phyloP scores from a whole-genome alignment of 192 early-diverging fungal genomes.

The Gonapodya prolifera region DNA sequence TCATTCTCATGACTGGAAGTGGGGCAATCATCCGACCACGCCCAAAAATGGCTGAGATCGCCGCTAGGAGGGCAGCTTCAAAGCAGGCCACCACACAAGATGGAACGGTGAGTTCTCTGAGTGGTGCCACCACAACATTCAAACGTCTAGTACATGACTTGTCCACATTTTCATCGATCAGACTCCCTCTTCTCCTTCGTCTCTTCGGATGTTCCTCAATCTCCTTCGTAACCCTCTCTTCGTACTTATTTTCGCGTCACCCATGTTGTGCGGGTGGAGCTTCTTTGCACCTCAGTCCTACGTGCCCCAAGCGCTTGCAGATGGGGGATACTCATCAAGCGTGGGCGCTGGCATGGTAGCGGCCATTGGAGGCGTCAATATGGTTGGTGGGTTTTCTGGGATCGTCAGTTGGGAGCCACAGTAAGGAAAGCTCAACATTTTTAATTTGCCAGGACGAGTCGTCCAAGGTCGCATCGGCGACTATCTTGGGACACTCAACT shows the following conservation, averaged over 20 bases:
- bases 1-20: neutral
- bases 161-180: too few species aligned
- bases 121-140: too few species aligned
- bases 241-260: neutral
- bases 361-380: neutral
- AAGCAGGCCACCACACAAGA: too few species aligned
- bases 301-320: neutral
- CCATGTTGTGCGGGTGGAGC: neutral
- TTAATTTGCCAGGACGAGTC: too few species aligned
- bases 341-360: neutral
- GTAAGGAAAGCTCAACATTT: too few species aligned
- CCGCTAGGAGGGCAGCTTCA: neutral
- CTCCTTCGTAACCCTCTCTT: neutral
- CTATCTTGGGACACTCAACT: neutral
- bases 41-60: neutral
- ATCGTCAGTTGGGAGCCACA: too few species aligned
- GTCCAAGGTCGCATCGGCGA: neutral
- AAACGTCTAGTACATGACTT: too few species aligned
- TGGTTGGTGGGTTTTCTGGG: too few species aligned
- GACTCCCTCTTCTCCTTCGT: neutral
- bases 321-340: neutral
- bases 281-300: neutral
- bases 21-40: neutral
- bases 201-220: neutral
- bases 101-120: too few species aligned